Base-by-base conservation (phyloP, 1,284 basidiomycete species). In the Calocybe gambosa region DNA sequence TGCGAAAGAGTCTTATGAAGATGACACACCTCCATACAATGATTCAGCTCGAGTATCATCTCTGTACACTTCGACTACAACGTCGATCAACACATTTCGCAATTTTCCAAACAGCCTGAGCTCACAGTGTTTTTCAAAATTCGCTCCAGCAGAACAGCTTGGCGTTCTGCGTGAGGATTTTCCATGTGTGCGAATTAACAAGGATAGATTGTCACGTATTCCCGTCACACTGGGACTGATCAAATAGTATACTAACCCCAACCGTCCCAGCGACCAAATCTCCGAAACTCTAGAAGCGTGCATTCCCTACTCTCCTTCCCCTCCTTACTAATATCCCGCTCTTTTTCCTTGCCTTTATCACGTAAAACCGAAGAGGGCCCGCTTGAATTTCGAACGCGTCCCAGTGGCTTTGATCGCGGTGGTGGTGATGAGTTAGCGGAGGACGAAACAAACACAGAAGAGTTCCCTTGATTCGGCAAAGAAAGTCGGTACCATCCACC, bases 401-500 rank as follows among this genome's bases (percentile, higher is more conserved):
- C 57, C 39, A 58, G 55, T 4, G 69, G 60, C 12, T 65, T 56
- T 4, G 64, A 55, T 51, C 66, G 69, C 16, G 73, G 68, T 25
- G 77, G 69, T 3, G 77, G 54, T 28, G 48, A 49, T 35, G 46
- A 42, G 46, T 29, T 47, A 8, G 45, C 39, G n/a, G 56, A 41
- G 19, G 59, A 42, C 15, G 62, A 49, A 19, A 53, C 39, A 12
- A 63, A 50, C 5, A 64, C 38, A 0, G 59, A 43, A 9, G 65
- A 55, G 7, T 62, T 57, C 18, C 57, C 58, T 20, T 70, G 63
- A 5, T 64, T 65, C 15, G 90, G 89, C 23, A 94, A 66, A 10
- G 83, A 77, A 7, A 95, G 71, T 5, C 92, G 78, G 66, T 94
- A 95, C 92, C 92, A 95, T n/a, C 92, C 89, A 9, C 92, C 92